Evolutionary conservation across 805 yeast species (phyloP).

Genomic region (Isabelozyma gotoi): DNA sequence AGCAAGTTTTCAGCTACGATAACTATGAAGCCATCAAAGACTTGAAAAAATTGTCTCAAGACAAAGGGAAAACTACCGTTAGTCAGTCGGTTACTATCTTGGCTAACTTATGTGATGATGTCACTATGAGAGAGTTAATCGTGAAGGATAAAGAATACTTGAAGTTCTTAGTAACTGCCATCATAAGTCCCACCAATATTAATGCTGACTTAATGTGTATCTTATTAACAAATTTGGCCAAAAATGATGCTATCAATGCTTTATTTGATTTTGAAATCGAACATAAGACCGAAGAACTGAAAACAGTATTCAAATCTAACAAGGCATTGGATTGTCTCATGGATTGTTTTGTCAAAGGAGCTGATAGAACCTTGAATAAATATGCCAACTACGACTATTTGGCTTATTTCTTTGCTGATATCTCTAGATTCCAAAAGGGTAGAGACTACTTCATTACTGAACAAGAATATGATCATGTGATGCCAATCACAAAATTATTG

Average conservation of each 20-base stretch:
- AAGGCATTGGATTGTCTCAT: constrained; percentile 74
- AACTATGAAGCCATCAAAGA: constrained; percentile 71
- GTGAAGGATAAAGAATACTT: constrained; percentile 61
- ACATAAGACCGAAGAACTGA: constrained; percentile 35
- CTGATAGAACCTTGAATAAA: constrained; percentile 67
- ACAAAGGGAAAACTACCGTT: constrained; percentile 53
- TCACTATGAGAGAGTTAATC: constrained; percentile 58
- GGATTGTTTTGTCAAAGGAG: constrained; percentile 88
- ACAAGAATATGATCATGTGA: constrained; percentile 72
- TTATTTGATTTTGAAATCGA: constrained; percentile 42
- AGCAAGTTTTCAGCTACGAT: constrained; percentile 65
- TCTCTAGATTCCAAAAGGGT: constrained; percentile 74
- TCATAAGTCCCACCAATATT: constrained; percentile 55
- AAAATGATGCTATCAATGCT: constrained; percentile 60
- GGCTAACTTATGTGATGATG: constrained; percentile 78
- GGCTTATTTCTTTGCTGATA: constrained; percentile 85
- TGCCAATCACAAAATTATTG: constrained; percentile 77
- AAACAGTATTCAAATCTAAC: constrained; percentile 51
- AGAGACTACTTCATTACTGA: constrained; percentile 72
- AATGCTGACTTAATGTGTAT: constrained; percentile 84
- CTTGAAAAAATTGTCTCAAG: constrained; percentile 58
- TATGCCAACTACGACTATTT: constrained; percentile 79
- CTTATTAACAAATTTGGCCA: constrained; percentile 81
- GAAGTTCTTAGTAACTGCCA: constrained; percentile 47
- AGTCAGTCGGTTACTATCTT: constrained; percentile 74